These are phyloP conservation scores for Xylaria polymorpha DNA, from an alignment of 2,329 filamentous ascomycete species.

Conservation along the genomic window DNA sequence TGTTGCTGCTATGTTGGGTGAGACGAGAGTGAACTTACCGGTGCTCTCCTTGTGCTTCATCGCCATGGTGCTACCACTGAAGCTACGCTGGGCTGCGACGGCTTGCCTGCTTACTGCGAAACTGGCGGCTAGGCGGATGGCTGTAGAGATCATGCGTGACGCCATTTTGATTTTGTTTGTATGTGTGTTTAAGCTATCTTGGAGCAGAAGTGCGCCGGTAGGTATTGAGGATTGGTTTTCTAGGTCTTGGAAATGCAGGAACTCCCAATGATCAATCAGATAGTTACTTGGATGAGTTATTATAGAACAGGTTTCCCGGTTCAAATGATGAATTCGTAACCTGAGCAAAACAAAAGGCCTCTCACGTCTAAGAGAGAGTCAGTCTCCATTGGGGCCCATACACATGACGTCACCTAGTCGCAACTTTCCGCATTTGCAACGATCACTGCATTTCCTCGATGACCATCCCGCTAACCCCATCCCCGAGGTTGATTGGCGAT, in stretches of 20 bases:
- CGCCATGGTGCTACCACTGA: conserved; percentile 42
- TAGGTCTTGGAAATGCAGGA: conserved; percentile 16
- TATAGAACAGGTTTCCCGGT: neutral
- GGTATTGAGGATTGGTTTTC: neutral
- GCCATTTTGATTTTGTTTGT: conserved; percentile 47
- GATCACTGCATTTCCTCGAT: conserved; percentile 7
- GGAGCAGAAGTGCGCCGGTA: neutral
- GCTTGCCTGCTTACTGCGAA: conserved; percentile 45
- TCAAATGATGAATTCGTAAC: conserved; percentile 7
- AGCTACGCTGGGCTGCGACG: conserved; percentile 40
- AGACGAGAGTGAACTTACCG: conserved; percentile 34
- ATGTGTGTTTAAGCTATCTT: neutral
- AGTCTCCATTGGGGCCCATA: neutral
- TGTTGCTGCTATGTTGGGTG: neutral
- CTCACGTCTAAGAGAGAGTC: conserved; percentile 14
- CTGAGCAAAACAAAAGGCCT: conserved; percentile 11
- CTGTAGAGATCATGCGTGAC: conserved; percentile 46
- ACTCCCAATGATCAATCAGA: conserved; percentile 11
- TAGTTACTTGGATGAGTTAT: conserved; percentile 19
- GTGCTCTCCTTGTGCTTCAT: conserved; percentile 48
- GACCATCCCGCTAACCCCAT: conserved; percentile 4
- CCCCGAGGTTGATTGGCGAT: neutral
- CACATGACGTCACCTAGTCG: conserved; percentile 37
- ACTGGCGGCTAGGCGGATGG: conserved; percentile 42
- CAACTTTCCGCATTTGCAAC: conserved; percentile 23